These are phyloP conservation scores for Hypocreales sp. DNA, from an alignment of 2,329 filamentous ascomycete genomes.

Conservation along the genomic window DNA sequence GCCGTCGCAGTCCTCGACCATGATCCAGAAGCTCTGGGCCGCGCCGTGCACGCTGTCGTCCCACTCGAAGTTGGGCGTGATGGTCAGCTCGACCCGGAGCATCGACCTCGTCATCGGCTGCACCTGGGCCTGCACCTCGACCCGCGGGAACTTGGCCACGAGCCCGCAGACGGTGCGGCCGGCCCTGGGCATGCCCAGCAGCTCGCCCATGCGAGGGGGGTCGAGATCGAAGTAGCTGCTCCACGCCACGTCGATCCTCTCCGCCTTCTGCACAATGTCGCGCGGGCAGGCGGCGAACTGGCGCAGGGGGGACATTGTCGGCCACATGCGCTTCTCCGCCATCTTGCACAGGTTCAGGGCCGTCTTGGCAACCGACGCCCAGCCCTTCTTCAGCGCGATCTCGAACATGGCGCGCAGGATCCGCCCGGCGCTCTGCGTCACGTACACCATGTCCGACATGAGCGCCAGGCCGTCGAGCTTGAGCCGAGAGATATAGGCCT, in stretches of 20 bases:
- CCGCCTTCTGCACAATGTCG: constrained; percentile 82
- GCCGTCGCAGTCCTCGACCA: constrained; percentile 94
- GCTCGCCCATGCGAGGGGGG: constrained; percentile 87
- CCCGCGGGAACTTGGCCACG: constrained; percentile 80
- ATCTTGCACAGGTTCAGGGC: constrained; percentile 95
- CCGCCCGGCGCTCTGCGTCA: constrained; percentile 93
- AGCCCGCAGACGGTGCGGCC: constrained; percentile 74
- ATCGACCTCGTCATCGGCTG: constrained; percentile 91
- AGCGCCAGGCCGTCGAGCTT: constrained; percentile 86
- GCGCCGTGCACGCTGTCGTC: constrained; percentile 77
- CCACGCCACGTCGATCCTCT: constrained; percentile 91
- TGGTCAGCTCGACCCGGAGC: constrained; percentile 76
- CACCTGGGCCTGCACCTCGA: constrained; percentile 85
- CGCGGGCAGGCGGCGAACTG: constrained; percentile 74
- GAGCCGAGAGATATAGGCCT: constrained; percentile 90
- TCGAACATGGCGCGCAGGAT: constrained; percentile 93
- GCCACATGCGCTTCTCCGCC: constrained; percentile 99
- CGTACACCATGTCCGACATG: constrained; percentile 98
- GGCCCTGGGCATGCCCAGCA: constrained; percentile 78
- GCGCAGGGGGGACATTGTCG: constrained; percentile 88
- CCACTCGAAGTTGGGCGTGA: constrained; percentile 93
- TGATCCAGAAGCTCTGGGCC: constrained; percentile 90
- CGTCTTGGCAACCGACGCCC: constrained; percentile 83
- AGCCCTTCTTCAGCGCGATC: constrained; percentile 93
- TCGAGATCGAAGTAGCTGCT: constrained; percentile 90